Evolutionary conservation across 78 protist genomes (phyloP), one percentile per base, ranked within the genome.

Genomic region (Dictyostelium brefeldianum): DNA sequence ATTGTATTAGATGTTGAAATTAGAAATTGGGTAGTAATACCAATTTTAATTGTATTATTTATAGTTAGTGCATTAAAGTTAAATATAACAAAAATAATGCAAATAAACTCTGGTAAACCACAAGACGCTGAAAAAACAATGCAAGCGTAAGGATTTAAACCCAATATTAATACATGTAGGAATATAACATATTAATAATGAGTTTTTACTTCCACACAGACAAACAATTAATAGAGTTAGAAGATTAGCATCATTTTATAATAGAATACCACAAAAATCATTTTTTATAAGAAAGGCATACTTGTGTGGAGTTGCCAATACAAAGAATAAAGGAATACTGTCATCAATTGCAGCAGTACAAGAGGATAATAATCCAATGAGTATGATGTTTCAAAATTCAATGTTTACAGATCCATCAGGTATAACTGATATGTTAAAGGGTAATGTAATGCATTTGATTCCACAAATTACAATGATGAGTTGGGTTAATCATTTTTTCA

Each of bases 381-480:
- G 56, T 78, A 56, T 56, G 65, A 54, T 78, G 83, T 54, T 73
- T 51, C 15, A 53, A 70, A 83, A 80, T 81, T 82, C 95, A 81
- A 74, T 85, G 90, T 54, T 95, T 69, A 69, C 56, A 18, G 96
- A 98, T 80, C 97, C 97, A 10, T 67, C 65, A 10, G 46, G 57
- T 31, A 96, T 98, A 97, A 74, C 84, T 51, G 97, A 96, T 71
- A 94, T 97, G 98, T 75, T 98, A 93, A 90, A 91, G 56, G 81
- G 85, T 41, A 95, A 92, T 84, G 10, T 98, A 51, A 80, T 90
- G 36, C 83, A 73, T 82, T 82, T 97, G 22, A 75, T 98, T 20
- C 99, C 99, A 17, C 92, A 97, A 64, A 71, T 96, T 36, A 79
- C 74, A 29, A 82, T 96, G 91, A 95, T 96, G 98, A 73, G 83